Base-by-base conservation (phyloP, 345 rosid species). In the Cardiospermum halicacabum region DNA sequence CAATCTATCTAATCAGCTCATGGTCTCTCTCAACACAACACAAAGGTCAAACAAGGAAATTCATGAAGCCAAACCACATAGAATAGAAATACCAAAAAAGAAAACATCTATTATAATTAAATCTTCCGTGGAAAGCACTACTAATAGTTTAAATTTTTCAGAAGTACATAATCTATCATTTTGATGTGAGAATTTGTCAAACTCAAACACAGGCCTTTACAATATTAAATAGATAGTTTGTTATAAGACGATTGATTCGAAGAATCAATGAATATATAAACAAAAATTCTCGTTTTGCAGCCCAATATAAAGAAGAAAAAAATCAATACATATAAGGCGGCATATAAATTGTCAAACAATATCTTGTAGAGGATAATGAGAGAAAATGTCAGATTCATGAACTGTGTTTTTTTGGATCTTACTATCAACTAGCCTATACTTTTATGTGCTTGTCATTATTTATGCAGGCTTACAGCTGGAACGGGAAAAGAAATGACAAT, bases 391-490 rank as follows among this genome's bases (percentile, higher is more conserved):
- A 64, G 18, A 34, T 63, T 31, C 22, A 1, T 28, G 26, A 7
- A 47, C 26, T 43, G 40, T 3, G 11, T 19, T 5, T 27, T 22
- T 24, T 64, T 36, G 48, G 67, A 31, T 51, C 24, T 19, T 34
- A 49, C n/a, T 24, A 32, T 13, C 34, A 0, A 15, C 27, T 50
- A 22, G 30, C 47, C 19, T 31, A 1, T 40, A 7, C 26, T 37
- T 1, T 58, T 37, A 36, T n/a, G n/a, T n/a, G n/a, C n/a, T n/a
- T n/a, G n/a, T 36, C 13, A 22, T 21, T 36, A 36, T 43, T 45
- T 24, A 25, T 65, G 57, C 48, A 51, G 32, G 34, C 48, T 50
- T 34, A 63, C 48, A 63, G 58, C 67, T 63, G 49, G 53, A 24
- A 26, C 10, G 22, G 43, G 34, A 13, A 4, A 24, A 15, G n/a